A percentile compares a stretch with the other conserved stretches of the same genome.
Evolutionary conservation across 805 yeast genomes (phyloP).

Genomic region (Saccharomycopsis fodiens): DNA sequence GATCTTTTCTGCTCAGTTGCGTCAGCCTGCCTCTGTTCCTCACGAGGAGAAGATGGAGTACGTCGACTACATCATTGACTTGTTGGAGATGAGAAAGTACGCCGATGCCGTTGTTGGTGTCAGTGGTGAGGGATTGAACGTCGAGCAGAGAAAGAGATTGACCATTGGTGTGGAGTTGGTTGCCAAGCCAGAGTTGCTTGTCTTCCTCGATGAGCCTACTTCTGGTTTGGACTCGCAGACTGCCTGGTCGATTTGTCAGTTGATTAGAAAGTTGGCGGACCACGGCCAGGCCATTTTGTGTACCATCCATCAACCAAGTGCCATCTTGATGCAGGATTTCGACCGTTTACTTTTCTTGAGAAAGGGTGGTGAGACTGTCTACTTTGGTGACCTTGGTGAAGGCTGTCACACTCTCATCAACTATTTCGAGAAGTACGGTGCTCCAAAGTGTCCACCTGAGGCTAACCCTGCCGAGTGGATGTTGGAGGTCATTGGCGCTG

Average conservation of each 20-base stretch:
- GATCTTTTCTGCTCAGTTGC: constrained; percentile 60
- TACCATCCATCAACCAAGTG: constrained; percentile 76
- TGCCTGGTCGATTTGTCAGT: constrained; percentile 63
- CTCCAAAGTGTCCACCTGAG: constrained; percentile 49
- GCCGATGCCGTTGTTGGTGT: constrained; percentile 78
- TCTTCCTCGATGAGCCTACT: constrained; percentile 67
- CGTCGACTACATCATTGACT: constrained; percentile 58
- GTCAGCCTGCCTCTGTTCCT: constrained; percentile 57
- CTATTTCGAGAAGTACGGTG: constrained; percentile 69
- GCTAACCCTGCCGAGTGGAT: constrained; percentile 78
- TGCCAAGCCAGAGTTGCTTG: constrained; percentile 55
- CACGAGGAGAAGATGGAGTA: constrained; percentile 53
- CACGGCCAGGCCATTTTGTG: constrained; percentile 72
- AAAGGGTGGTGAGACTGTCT: constrained; percentile 73
- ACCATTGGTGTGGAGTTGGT: constrained; percentile 69
- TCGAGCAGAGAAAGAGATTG: constrained; percentile 59
- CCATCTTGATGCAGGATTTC: constrained; percentile 57
- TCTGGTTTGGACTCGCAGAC: constrained; percentile 63
- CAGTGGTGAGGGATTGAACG: constrained; percentile 65
- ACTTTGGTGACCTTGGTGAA: constrained; percentile 74
- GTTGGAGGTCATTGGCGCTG: constrained; percentile 70
- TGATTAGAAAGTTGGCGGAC: constrained; percentile 58
- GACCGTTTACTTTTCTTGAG: constrained; percentile 61
- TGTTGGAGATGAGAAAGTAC: constrained; percentile 61
- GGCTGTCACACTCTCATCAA: constrained; percentile 48